Evolutionary conservation across 2,329 filamentous ascomycete genomes (phyloP).

Genomic region (Teratosphaeria gauchensis): DNA sequence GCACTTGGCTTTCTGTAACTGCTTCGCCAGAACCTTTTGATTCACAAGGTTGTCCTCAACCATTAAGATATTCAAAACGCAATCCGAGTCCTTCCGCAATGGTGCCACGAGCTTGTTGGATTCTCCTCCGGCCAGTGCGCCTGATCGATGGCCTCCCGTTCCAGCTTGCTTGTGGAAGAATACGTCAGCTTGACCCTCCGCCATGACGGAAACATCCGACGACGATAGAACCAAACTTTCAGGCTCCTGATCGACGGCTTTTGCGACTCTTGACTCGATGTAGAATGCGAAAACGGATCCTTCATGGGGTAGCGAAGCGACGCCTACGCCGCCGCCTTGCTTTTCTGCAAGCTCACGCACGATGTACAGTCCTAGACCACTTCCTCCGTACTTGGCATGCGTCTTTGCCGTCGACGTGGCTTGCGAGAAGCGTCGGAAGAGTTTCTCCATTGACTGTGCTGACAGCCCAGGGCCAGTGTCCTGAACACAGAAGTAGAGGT

Average conservation of each 20-base stretch:
- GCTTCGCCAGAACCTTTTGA: conserved; percentile 16
- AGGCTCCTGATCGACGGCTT: neutral
- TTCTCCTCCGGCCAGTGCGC: neutral
- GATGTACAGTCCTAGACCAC: conserved; percentile 57
- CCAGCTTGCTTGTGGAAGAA: neutral
- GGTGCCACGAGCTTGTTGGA: neutral
- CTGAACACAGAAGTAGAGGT: conserved; percentile 20
- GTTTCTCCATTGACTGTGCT: conserved; percentile 29
- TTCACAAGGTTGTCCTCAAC: conserved; percentile 19
- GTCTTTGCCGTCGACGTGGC: conserved; percentile 49
- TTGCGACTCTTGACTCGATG: conserved; percentile 36
- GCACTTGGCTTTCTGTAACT: conserved; percentile 14
- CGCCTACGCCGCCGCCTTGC: conserved; percentile 61
- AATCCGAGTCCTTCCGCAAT: neutral
- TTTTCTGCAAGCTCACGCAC: conserved; percentile 57
- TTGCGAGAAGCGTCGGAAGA: conserved; percentile 63
- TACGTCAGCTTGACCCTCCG: neutral
- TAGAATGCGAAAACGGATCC: conserved; percentile 62
- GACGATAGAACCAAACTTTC: neutral
- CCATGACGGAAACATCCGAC: neutral
- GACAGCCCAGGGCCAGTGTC: conserved; percentile 34
- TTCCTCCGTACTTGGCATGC: conserved; percentile 53
- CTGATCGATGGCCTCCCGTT: neutral
- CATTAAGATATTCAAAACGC: neutral
- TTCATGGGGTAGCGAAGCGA: conserved; percentile 46